Percentiles rank a stretch among this genome's conserved stretches.
These are phyloP conservation scores for Sclerotinia sclerotiorum DNA, from an alignment of 2,329 filamentous ascomycete genomes.

Conservation along the genomic window DNA sequence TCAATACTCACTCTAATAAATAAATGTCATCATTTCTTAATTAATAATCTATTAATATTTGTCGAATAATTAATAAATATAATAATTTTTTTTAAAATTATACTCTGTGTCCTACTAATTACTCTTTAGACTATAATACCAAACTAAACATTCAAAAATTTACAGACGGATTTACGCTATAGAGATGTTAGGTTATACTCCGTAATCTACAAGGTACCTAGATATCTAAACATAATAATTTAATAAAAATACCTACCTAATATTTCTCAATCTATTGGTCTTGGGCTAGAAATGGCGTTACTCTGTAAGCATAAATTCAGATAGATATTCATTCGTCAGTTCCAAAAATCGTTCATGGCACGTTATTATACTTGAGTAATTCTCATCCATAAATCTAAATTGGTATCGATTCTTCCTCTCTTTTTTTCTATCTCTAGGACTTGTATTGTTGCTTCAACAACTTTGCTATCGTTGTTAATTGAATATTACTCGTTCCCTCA, in stretches of 20 bases:
- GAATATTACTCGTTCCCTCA: constrained; percentile 82
- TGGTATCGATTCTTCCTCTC: constrained; percentile 7
- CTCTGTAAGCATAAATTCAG: constrained; percentile 15
- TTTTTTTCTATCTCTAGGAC: constrained; percentile 39
- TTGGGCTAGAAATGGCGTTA: not conserved
- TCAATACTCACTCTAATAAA: too few species aligned
- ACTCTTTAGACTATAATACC: too few species aligned
- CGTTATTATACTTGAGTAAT: not conserved
- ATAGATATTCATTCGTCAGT: not conserved
- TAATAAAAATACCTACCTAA: too few species aligned
- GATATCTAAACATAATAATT: not conserved
- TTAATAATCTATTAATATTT: too few species aligned
- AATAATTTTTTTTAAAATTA: too few species aligned
- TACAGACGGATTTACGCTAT: not conserved
- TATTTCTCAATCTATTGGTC: not conserved
- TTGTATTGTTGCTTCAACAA: constrained; percentile 69
- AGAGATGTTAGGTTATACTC: not conserved
- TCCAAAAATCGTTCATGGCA: not conserved
- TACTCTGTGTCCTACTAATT: too few species aligned
- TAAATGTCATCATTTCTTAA: too few species aligned
- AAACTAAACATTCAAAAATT: too few species aligned
- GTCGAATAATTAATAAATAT: too few species aligned
- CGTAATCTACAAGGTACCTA: too few species aligned
- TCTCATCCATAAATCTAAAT: constrained; percentile 20
- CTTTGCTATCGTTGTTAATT: constrained; percentile 71